phyloP scores from a whole-genome alignment of 1,284 basidiomycete species.

The Cutaneotrichosporon cutaneum region DNA sequence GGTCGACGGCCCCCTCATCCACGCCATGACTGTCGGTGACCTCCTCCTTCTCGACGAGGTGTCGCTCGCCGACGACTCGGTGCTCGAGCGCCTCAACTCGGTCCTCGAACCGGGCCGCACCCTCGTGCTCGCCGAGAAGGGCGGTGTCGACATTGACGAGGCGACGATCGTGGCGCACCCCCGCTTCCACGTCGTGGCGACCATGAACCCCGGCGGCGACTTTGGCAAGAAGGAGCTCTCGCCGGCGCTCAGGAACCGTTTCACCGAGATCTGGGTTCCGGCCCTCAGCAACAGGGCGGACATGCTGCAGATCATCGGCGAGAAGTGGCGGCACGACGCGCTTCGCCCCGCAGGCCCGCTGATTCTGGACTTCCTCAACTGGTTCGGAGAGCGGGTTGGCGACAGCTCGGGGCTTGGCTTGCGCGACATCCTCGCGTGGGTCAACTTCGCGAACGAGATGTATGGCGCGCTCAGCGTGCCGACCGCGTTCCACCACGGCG shows the following conservation, averaged over 20 bases:
- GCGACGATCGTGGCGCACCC: constrained; percentile 65
- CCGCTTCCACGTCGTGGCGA: constrained; percentile 87
- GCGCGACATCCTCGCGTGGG: constrained; percentile 92
- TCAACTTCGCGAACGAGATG: constrained; percentile 75
- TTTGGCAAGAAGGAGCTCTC: constrained; percentile 99
- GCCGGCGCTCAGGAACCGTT: constrained; percentile 93
- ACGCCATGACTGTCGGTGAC: constrained; percentile 84
- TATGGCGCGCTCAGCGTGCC: constrained; percentile 53
- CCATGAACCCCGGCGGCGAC: constrained; percentile 99
- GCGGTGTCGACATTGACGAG: constrained; percentile 70
- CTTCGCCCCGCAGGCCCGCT: constrained; percentile 63
- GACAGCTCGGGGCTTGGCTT: constrained; percentile 66
- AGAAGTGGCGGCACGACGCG: constrained; percentile 65
- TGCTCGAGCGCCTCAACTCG: constrained; percentile 94
- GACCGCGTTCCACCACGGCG: constrained; percentile 78
- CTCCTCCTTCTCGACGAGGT: constrained; percentile 95
- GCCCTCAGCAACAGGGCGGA: constrained; percentile 74
- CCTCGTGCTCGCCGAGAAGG: constrained; percentile 89
- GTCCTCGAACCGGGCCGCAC: constrained; percentile 88
- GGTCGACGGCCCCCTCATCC: constrained; percentile 90
- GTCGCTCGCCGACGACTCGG: constrained; percentile 96
- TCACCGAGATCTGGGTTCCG: constrained; percentile 99
- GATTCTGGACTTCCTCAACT: constrained; percentile 78
- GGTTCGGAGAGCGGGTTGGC: constrained; percentile 68
- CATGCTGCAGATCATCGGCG: constrained; percentile 73